phyloP scores from a whole-genome alignment of 2,329 filamentous ascomycete genomes.

The Alternaria sp. region DNA sequence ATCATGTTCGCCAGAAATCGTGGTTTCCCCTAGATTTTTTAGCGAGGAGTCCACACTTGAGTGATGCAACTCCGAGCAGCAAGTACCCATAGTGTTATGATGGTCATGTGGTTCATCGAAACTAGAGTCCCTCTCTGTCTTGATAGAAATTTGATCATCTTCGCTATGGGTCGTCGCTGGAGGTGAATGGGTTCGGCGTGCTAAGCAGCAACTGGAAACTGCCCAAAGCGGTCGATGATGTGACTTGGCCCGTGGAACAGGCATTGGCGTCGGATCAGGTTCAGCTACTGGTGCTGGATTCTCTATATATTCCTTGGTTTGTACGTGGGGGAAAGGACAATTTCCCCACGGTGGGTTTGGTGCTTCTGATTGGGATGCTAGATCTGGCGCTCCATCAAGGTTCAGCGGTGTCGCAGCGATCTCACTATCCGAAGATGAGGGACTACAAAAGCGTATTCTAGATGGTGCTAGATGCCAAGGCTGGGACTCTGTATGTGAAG shows the following conservation, averaged over 20 bases:
- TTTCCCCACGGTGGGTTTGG: background rate
- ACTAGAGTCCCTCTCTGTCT: background rate
- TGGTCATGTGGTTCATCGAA: background rate
- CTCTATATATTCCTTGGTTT: background rate
- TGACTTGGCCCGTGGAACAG: background rate
- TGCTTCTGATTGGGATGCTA: background rate
- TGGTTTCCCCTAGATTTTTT: constrained; percentile 11
- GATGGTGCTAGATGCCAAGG: background rate
- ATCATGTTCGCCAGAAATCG: background rate
- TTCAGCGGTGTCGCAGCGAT: background rate
- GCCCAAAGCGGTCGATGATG: constrained; percentile 1
- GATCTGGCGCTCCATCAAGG: background rate
- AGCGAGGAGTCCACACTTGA: constrained; percentile 11
- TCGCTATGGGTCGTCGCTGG: background rate
- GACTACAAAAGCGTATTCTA: background rate
- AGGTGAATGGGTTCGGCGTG: background rate
- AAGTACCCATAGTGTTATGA: constrained; percentile 19
- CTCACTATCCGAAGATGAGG: background rate
- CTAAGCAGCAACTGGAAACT: constrained; percentile 2
- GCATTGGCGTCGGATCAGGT: background rate
- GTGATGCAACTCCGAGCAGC: constrained; percentile 12
- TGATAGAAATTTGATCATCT: background rate
- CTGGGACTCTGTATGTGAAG: background rate
- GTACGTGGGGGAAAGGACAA: background rate
- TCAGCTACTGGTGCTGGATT: background rate